A percentile compares a stretch with the other conserved stretches of the same genome.
Conservation (phyloP, 768 basidiomycete species). For the Hygrophoropsis aurantiaca region DNA sequence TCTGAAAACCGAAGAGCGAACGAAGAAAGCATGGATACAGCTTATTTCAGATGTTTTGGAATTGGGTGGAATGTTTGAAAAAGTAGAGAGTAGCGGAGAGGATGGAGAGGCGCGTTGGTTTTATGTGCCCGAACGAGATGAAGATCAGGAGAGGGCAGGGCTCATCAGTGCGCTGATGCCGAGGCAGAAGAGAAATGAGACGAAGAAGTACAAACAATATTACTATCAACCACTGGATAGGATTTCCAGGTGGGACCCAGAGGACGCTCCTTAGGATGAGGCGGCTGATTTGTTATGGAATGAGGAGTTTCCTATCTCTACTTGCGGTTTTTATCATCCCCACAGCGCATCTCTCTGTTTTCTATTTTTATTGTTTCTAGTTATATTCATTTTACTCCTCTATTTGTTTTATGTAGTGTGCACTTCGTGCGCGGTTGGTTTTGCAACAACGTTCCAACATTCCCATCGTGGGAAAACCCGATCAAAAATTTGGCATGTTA, state of each 20-base stretch:
- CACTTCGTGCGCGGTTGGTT: too few relatives aligned
- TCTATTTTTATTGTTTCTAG: too few relatives aligned
- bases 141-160: slow-evolving; percentile 67
- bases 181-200: slow-evolving; percentile 70
- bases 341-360: too few relatives aligned
- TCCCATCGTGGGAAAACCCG: too few relatives aligned
- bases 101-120: slow-evolving; percentile 67
- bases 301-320: too few relatives aligned
- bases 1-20: slow-evolving; percentile 38
- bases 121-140: slow-evolving; percentile 71
- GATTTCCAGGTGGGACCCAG: slow-evolving; percentile 71
- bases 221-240: slow-evolving; percentile 76
- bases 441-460: too few relatives aligned
- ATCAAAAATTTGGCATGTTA: too few relatives aligned
- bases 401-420: too few relatives aligned
- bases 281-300: too few relatives aligned
- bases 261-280: slow-evolving; percentile 44
- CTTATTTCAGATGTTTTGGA: slow-evolving; percentile 53
- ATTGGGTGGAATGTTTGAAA: slow-evolving; percentile 64
- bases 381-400: too few relatives aligned
- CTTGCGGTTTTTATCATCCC: too few relatives aligned
- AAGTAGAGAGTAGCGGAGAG: slow-evolving; percentile 61
- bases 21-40: slow-evolving; percentile 45
- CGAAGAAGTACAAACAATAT: slow-evolving; percentile 85
- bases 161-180: slow-evolving; percentile 75